These are phyloP conservation scores for Flaveria brownii DNA, from an alignment of 129 eudicot genomes.

Conservation along the genomic window DNA sequence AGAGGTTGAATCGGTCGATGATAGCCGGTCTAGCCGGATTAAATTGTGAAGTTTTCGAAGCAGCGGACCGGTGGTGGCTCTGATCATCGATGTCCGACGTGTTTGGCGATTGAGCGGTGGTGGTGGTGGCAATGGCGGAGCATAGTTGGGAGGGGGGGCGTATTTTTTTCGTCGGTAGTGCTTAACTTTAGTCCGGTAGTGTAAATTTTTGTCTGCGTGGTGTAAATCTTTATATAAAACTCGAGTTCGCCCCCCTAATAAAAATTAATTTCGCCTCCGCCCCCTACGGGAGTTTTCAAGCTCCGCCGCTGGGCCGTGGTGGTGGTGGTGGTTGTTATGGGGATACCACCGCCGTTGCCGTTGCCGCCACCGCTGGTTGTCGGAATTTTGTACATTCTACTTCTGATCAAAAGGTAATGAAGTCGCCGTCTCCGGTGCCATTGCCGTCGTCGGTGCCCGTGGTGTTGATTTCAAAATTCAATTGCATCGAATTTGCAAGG, in stretches of 20 bases:
- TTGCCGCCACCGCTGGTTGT: slow-evolving; percentile 23
- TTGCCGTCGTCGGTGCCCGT: not conserved
- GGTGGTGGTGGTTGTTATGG: slow-evolving; percentile 18
- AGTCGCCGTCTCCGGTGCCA: not conserved
- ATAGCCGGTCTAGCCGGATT: slow-evolving; percentile 56
- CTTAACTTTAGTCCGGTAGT: no score
- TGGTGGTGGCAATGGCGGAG: not conserved
- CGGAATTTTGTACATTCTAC: slow-evolving; percentile 39
- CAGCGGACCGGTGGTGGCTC: slow-evolving; percentile 26
- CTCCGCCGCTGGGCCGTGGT: not conserved
- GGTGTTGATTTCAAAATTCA: slow-evolving; percentile 17
- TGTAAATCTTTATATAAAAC: no score
- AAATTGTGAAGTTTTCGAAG: slow-evolving; percentile 40
- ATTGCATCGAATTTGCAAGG: slow-evolving; percentile 17
- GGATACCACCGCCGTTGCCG: slow-evolving; percentile 21
- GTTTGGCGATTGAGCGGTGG: slow-evolving; percentile 22
- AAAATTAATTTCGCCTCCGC: no score
- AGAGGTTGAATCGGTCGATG: slow-evolving; percentile 67
- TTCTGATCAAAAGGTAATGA: not conserved
- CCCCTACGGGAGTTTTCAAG: no score
- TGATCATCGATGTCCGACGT: slow-evolving; percentile 29
- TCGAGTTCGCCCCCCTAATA: no score
- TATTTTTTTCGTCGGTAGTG: no score
- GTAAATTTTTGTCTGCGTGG: no score
- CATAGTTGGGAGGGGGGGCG: no score